A percentile compares a stretch with the other conserved stretches of the same genome.
These are phyloP conservation scores for Clausena lansium DNA, from an alignment of 345 rosid species.

Conservation along the genomic window DNA sequence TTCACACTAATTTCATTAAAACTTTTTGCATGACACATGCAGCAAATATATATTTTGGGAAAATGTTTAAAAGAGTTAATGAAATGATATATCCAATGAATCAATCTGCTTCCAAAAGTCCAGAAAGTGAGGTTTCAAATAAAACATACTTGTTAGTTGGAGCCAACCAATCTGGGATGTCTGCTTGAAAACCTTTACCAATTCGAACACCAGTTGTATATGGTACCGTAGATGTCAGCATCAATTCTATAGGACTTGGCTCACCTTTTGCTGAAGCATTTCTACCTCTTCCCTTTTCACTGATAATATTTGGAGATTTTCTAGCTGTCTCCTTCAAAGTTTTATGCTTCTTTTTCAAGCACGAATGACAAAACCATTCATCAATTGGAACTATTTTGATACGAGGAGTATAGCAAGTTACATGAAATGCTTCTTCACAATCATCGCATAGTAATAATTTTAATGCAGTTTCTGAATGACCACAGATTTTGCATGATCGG, in stretches of 20 bases:
- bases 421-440: slow-evolving; percentile 83
- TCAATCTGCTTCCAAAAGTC: slow-evolving; percentile 8
- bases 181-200: slow-evolving; percentile 90
- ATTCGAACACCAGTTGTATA: slow-evolving; percentile 48
- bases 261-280: slow-evolving; percentile 32
- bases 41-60: not conserved
- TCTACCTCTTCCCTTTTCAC: slow-evolving; percentile 34
- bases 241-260: slow-evolving; percentile 36
- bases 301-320: slow-evolving; percentile 34
- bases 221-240: slow-evolving; percentile 58
- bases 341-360: slow-evolving; percentile 54
- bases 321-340: slow-evolving; percentile 30
- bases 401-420: slow-evolving; percentile 64
- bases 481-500: slow-evolving; percentile 67
- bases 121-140: slow-evolving; percentile 13
- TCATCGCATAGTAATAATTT: slow-evolving; percentile 83
- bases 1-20: not conserved
- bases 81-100: not conserved
- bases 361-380: slow-evolving; percentile 84
- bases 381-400: slow-evolving; percentile 47
- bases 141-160: slow-evolving; percentile 55
- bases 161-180: slow-evolving; percentile 83
- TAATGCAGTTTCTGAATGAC: slow-evolving; percentile 34
- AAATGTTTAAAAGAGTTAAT: not conserved
- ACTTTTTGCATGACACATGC: not conserved